phyloP scores from a whole-genome alignment of 345 rosid genomes.

The Sonneratia alba region DNA sequence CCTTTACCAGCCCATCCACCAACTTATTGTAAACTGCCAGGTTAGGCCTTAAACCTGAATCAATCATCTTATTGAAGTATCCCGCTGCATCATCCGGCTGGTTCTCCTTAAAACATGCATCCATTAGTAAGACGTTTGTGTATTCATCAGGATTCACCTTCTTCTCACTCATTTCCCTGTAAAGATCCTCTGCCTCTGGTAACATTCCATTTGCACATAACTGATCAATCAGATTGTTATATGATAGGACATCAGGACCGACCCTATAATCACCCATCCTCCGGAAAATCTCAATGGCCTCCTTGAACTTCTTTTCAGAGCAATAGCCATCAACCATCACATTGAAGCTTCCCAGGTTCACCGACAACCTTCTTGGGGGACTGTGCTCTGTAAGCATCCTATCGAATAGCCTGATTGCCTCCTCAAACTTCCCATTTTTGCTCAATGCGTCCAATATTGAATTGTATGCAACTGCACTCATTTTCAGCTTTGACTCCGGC shows the following conservation, averaged over 20 bases:
- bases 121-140: constrained; percentile 62
- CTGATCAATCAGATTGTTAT: constrained; percentile 74
- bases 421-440: constrained; percentile 64
- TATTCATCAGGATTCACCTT: constrained; percentile 80
- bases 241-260: constrained; percentile 54
- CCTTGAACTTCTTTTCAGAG: constrained; percentile 44
- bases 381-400: constrained; percentile 50
- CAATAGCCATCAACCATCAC: constrained; percentile 79
- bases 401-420: constrained; percentile 66
- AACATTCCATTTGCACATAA: constrained; percentile 57
- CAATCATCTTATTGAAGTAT: constrained; percentile 66
- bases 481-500: constrained; percentile 46
- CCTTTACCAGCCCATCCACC: constrained; percentile 51
- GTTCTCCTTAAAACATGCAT: constrained; percentile 52
- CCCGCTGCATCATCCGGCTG: constrained; percentile 74
- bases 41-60: constrained; percentile 61
- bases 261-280: constrained; percentile 58
- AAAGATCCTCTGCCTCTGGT: constrained; percentile 63
- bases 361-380: constrained; percentile 51
- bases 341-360: constrained; percentile 83
- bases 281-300: constrained; percentile 61
- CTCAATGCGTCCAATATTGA: constrained; percentile 63
- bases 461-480: constrained; percentile 60
- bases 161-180: constrained; percentile 64
- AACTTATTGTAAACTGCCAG: constrained; percentile 59